These are phyloP conservation scores for Rugosomyces carneus DNA, from an alignment of 1,284 basidiomycete genomes.

Conservation along the genomic window DNA sequence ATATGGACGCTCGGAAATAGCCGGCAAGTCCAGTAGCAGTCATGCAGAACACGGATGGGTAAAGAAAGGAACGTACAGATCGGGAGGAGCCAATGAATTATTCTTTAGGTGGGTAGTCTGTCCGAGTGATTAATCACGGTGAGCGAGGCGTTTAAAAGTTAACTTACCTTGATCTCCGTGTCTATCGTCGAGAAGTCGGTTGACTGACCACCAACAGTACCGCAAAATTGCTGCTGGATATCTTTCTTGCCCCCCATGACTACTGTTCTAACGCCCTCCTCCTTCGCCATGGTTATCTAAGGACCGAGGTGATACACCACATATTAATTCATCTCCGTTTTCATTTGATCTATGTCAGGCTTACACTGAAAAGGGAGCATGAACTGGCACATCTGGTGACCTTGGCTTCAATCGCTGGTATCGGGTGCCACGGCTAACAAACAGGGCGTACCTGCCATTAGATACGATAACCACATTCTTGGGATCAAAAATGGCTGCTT, in stretches of 20 bases:
- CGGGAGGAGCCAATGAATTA: constrained; percentile 52
- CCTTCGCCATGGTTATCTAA: constrained; percentile 57
- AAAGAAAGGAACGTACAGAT: constrained; percentile 39
- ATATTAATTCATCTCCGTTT: not conserved
- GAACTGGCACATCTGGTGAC: constrained; percentile 41
- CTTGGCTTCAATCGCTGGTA: constrained; percentile 1
- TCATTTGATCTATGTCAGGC: constrained; percentile 10
- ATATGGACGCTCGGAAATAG: not conserved
- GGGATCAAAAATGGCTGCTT: constrained; percentile 43
- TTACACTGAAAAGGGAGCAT: constrained; percentile 55
- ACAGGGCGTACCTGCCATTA: constrained; percentile 38
- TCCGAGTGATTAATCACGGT: constrained; percentile 6
- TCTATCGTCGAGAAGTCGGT: constrained; percentile 54
- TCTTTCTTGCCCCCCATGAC: constrained; percentile 49
- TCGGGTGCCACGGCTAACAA: not conserved
- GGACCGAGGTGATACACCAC: constrained; percentile 2
- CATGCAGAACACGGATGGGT: too few species aligned
- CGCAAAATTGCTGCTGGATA: constrained; percentile 52
- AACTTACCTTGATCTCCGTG: constrained; percentile 50
- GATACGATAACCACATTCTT: constrained; percentile 49
- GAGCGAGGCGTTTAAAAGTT: not conserved
- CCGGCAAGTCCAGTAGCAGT: too few species aligned
- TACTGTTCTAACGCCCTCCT: constrained; percentile 50
- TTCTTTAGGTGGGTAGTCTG: constrained; percentile 50
- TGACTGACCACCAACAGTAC: constrained; percentile 56